These are phyloP conservation scores for Candida glaebosa DNA, from an alignment of 805 yeast genomes.

Conservation along the genomic window DNA sequence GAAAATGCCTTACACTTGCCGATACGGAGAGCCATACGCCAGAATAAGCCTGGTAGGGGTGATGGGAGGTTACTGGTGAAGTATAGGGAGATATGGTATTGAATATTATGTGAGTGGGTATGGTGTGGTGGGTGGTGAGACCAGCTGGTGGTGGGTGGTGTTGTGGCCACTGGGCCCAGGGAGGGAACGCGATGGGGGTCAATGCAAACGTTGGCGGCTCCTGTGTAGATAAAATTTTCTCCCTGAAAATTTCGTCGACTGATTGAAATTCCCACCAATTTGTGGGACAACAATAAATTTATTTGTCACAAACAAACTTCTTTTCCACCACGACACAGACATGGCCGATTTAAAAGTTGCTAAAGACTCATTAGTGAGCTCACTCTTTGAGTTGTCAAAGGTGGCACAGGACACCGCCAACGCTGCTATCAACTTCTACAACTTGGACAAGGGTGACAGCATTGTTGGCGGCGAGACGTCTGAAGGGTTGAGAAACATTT, in stretches of 20 bases:
- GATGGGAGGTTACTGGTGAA: background rate
- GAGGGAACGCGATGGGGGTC: no score
- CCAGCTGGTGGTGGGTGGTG: background rate
- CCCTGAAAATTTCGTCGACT: constrained; percentile 1
- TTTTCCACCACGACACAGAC: constrained; percentile 3
- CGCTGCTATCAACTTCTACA: constrained; percentile 75
- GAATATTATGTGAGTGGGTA: no score
- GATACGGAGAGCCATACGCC: no score
- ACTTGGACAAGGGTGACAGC: constrained; percentile 39
- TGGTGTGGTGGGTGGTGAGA: background rate
- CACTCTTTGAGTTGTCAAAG: constrained; percentile 76
- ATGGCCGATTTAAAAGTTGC: constrained; percentile 19
- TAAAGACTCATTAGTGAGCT: constrained; percentile 50
- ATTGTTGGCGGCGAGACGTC: constrained; percentile 37
- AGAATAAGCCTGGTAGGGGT: no score
- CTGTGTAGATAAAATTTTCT: background rate
- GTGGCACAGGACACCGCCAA: constrained; percentile 85
- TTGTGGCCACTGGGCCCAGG: background rate
- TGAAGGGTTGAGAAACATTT: constrained; percentile 35
- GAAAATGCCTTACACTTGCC: no score
- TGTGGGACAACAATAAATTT: background rate
- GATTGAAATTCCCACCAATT: background rate
- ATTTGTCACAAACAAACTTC: background rate
- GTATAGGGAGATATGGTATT: no score
- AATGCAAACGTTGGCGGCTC: background rate